These are phyloP conservation scores for Tylopilus sp. DNA, from an alignment of 1,284 basidiomycete genomes.

Conservation along the genomic window DNA sequence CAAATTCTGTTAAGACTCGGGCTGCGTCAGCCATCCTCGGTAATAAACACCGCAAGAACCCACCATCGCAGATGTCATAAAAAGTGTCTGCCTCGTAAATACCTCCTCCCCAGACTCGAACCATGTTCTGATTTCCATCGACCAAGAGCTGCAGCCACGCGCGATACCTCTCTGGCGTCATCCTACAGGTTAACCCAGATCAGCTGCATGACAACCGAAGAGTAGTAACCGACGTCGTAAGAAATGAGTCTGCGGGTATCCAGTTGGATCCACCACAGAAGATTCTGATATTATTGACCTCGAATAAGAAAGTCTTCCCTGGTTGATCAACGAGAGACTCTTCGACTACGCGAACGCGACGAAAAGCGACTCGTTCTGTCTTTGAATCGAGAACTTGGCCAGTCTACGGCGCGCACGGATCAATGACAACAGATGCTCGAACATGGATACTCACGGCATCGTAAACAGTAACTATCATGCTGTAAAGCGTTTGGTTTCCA, in stretches of 20 bases:
- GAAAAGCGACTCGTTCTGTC: slow-evolving; percentile 67
- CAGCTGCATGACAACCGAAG: slow-evolving; percentile 1
- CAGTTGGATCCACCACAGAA: slow-evolving; percentile 92
- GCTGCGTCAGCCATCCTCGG: slow-evolving; percentile 1
- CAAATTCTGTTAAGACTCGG: slow-evolving; percentile 48
- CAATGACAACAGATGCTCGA: neutral
- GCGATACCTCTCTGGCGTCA: slow-evolving; percentile 58
- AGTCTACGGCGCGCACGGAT: slow-evolving; percentile 35
- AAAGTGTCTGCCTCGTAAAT: slow-evolving; percentile 76
- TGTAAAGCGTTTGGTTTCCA: slow-evolving; percentile 76
- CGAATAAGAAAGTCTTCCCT: slow-evolving; percentile 82
- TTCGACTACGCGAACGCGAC: slow-evolving; percentile 71
- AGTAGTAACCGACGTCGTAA: slow-evolving; percentile 60
- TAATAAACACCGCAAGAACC: slow-evolving; percentile 13
- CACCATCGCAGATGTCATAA: slow-evolving; percentile 78
- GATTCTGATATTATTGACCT: slow-evolving; percentile 82
- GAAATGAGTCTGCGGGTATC: slow-evolving; percentile 88
- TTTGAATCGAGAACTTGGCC: slow-evolving; percentile 49
- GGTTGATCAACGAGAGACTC: slow-evolving; percentile 68
- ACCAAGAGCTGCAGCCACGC: slow-evolving; percentile 71
- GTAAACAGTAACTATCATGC: slow-evolving; percentile 48
- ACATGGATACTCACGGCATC: slow-evolving; percentile 43
- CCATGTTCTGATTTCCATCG: slow-evolving; percentile 83
- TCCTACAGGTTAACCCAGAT: slow-evolving; percentile 28
- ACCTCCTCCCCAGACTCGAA: slow-evolving; percentile 82